Evolutionary conservation across 192 early-diverging fungal species (phyloP), one percentile per base, ranked within the genome.

Genomic region (Spizellomyces punctatus): DNA sequence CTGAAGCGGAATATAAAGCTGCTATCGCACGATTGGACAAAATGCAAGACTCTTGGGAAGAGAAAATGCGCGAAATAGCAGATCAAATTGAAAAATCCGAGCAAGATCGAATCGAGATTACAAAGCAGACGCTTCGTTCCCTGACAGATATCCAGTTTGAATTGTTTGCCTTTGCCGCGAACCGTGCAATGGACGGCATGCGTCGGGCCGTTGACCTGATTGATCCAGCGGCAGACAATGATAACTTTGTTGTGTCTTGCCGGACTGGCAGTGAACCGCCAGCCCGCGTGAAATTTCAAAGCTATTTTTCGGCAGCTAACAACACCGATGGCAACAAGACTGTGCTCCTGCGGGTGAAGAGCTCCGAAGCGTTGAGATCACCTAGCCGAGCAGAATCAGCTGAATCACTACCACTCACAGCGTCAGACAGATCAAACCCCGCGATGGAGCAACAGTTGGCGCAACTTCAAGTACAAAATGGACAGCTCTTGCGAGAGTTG

Each of bases 131-230:
- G 54, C 22, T n/a, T n/a, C 54, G 54, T 6, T 19, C n/a, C n/a
- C 22, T 56, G 54, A 56, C 54, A n/a, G 54, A 56, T 7, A 56
- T 22, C n/a, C 54, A 56, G 54, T 56, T 56, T 56, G 54, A 56
- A 56, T 22, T 56, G n/a, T 19, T 22, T n/a, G 22, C n/a, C 7
- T 56, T 56, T 56, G 27, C 27, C 27, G 54, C 54, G 54, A 56
- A 22, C 22, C 54, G 54, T 6, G 54, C 54, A 22, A 56, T 56
- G 54, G 54, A 56, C n/a, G 54, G 54, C 0, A 56, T 56, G 54
- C 54, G 54, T 22, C n/a, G 22, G 5, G 54, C 54, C 22, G 54
- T 56, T 56, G 54, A 56, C 0, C n/a, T 19, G 4, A 7, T 56
- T n/a, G 54, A 56, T 7, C n/a, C 54, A 22, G 22, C 22, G 22